Evolutionary conservation across 176 grass and related monocot genomes (phyloP), one percentile per base, ranked within the genome.

Genomic region (Phoenix dactylifera): DNA sequence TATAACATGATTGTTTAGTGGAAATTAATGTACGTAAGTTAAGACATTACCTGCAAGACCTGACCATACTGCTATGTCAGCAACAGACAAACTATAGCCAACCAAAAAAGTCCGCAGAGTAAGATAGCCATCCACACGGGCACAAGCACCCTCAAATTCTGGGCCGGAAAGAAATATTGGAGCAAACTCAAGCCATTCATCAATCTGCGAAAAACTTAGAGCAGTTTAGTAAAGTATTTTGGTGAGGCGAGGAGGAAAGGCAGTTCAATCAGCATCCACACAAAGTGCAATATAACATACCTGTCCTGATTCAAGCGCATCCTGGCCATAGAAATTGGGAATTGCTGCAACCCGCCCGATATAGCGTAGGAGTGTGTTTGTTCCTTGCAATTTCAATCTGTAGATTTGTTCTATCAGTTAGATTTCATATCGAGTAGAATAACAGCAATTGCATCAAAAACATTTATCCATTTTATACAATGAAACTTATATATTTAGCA

Each of bases 161-260:
- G 84, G 85, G 52, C 87, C 84, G 52, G 78, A 85, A 26, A 76
- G 67, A 71, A 97, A 80, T 50, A 69, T 57, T 0, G 80, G 72
- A 15, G 75, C 81, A 64, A 85, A 88, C 22, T 91, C 83, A 1
- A 97, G 77, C 81, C 92, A 97, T 70, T 97, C 76, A 59, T 88
- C 87, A 73, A 97, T 75, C 92, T 97, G 78, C 25, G 14, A 85
- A 14, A 18, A 78, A 25, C 49, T 67, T 26, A 63, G 59, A 18
- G 25, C 19, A 60, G 7, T 19, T 30, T 50, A 4, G 15, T 16
- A 65, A 72, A 51, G 39, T n/a, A 39, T 24, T 15, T 54, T 59
- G 39, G n/a, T 30, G 25, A 62, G 23, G 15, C 14, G 15, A 53
- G 24, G 14, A 58, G 62, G 50, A 18, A 49, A 53, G 44, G 35